Percentiles rank a stretch among this genome's conserved stretches.
Evolutionary conservation across 225 moss, liverwort and hornwort species (phyloP).

Genomic region (Ulota crispa): DNA sequence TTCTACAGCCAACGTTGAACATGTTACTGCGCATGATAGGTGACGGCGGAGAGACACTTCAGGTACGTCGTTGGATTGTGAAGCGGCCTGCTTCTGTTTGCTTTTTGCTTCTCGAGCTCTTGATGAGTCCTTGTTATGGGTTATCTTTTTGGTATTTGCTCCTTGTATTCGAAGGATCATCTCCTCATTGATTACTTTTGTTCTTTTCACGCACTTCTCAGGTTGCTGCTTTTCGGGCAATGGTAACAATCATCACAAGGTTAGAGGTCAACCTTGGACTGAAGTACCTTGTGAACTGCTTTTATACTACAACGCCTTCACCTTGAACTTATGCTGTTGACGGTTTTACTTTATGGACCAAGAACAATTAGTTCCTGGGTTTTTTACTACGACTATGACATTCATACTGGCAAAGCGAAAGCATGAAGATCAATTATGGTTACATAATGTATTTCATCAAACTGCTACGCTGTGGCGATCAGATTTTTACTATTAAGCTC

Average conservation of each 20-base stretch:
- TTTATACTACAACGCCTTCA: neutral
- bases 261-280: slow-evolving; percentile 37
- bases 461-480: neutral
- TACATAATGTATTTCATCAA: neutral
- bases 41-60: slow-evolving; percentile 93
- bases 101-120: slow-evolving; percentile 4
- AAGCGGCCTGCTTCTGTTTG: neutral
- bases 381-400: neutral
- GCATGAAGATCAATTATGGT: neutral
- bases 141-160: neutral
- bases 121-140: neutral
- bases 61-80: slow-evolving; percentile 47
- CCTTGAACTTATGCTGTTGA: neutral
- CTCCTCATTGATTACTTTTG: neutral
- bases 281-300: neutral
- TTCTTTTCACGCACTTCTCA: slow-evolving; percentile 30
- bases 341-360: neutral
- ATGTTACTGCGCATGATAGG: slow-evolving; percentile 98
- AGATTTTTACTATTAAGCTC: neutral
- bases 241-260: slow-evolving; percentile 95
- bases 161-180: neutral
- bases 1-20: slow-evolving; percentile 90
- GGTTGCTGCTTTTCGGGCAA: slow-evolving; percentile 97
- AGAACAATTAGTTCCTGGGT: neutral
- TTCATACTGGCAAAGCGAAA: neutral